Evolutionary conservation across 768 basidiomycete genomes (phyloP), one percentile per base, ranked within the genome.

Genomic region (Agrocybe praecox): DNA sequence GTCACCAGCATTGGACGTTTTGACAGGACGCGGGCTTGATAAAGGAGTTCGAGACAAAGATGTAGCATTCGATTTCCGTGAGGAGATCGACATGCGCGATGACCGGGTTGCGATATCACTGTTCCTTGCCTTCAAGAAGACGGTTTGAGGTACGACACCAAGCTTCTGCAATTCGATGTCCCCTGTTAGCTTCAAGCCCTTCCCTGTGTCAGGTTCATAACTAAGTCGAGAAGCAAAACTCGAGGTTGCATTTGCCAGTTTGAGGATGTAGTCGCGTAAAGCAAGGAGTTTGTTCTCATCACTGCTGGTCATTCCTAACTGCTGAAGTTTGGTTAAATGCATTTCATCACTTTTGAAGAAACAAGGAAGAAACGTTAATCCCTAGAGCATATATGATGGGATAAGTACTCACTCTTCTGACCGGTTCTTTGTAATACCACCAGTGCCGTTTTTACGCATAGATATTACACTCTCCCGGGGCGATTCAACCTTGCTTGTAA

Each of bases 251-350:
- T 87, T 85, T 0, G 94, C 91, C 8, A 96, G 79, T 67, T 94
- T 95, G 49, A 90, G 69, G 44, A 93, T 87, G 66, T 96, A 94
- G 59, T 96, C 94, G 19, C 89, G 79, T 86, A 99, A 86, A 0
- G 92, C 86, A n/a, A 86, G 74, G 19, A 99, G 75, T 69, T 98
- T 98, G 53, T 74, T 81, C 68, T 98, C 95, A 65, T 96, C 96
- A 22, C 77, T 76, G 2, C 80, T 58, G 1, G 85, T 88, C 89
- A 97, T 94, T 1, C 96, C 96, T 15, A 98, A 73, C 65, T 94
- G 90, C 61, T 92, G 91, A 42, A 98, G 70, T 70, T 90, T 94
- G 44, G 76, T 74, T 18, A 95, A 70, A 52, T 96, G 87, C 0
- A 69, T 68, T 56, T 94, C 90, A 56, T 97, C 94, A 62, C 94